phyloP scores from a whole-genome alignment of 352 stramenopile species.

The Phytophthora pseudosyringae region DNA sequence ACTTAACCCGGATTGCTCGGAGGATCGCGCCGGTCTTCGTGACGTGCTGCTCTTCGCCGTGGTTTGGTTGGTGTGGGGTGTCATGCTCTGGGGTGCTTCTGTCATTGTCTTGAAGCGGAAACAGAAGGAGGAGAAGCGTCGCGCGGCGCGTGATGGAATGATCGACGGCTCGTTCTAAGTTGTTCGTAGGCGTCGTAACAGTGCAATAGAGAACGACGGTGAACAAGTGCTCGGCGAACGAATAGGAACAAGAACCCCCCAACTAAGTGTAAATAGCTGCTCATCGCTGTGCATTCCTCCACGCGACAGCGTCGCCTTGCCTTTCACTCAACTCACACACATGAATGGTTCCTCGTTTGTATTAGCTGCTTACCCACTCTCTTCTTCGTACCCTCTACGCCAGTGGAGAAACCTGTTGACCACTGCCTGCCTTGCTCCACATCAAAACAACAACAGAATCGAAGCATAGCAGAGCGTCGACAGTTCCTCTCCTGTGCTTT shows the following conservation, averaged over 20 bases:
- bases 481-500: conserved; percentile 12
- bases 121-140: conserved; percentile 30
- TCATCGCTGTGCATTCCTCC: background rate
- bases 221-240: background rate
- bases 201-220: conserved; percentile 7
- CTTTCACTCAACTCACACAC: conserved; percentile 3
- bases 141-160: conserved; percentile 25
- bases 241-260: conserved; percentile 21
- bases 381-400: conserved; percentile 14
- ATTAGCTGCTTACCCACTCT: conserved; percentile 29
- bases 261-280: conserved; percentile 12
- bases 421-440: conserved; percentile 20
- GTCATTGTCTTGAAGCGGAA: conserved; percentile 46
- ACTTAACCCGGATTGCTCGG: conserved; percentile 71
- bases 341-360: conserved; percentile 20
- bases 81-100: conserved; percentile 70
- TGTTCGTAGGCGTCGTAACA: conserved; percentile 6
- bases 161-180: conserved; percentile 26
- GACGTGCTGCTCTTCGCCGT: conserved; percentile 79
- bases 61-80: conserved; percentile 76
- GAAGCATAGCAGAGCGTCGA: conserved; percentile 15
- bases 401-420: conserved; percentile 15
- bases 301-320: background rate
- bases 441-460: conserved; percentile 42
- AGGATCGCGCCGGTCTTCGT: conserved; percentile 66